Percentiles rank a stretch among this genome's conserved stretches.
These are phyloP conservation scores for Aspergillus mulundensis DNA, from an alignment of 495 filamentous ascomycete genomes.

Conservation along the genomic window DNA sequence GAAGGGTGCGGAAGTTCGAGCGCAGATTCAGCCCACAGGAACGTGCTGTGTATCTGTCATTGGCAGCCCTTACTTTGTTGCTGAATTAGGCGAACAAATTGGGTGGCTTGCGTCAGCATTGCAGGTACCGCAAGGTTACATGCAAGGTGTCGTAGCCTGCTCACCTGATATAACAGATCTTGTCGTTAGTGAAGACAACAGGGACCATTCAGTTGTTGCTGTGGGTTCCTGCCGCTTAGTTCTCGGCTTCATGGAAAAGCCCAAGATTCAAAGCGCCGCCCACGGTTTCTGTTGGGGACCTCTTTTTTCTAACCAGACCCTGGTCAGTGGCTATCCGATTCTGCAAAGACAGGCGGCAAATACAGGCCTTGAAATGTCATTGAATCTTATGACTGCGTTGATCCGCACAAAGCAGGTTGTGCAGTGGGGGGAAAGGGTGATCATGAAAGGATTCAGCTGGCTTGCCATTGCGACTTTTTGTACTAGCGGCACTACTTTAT, in stretches of 20 bases:
- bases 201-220: too few relatives aligned
- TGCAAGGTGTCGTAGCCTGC: too few relatives aligned
- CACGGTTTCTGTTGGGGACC: background rate
- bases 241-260: too few relatives aligned
- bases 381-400: background rate
- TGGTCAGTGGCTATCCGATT: background rate
- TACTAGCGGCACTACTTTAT: background rate
- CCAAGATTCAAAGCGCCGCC: too few relatives aligned
- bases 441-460: constrained; percentile 1
- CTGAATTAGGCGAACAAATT: background rate
- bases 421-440: background rate
- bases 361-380: background rate
- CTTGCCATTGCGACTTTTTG: background rate
- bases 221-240: too few relatives aligned
- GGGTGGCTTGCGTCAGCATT: background rate
- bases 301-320: background rate
- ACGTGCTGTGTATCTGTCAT: background rate
- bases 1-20: too few relatives aligned
- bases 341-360: background rate
- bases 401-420: too few relatives aligned
- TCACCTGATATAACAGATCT: too few relatives aligned
- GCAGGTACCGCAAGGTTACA: background rate
- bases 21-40: background rate
- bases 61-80: background rate
- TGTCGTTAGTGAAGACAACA: too few relatives aligned